These are phyloP conservation scores for Eimeria sp. DNA, from an alignment of 169 alveolate species.

Conservation along the genomic window DNA sequence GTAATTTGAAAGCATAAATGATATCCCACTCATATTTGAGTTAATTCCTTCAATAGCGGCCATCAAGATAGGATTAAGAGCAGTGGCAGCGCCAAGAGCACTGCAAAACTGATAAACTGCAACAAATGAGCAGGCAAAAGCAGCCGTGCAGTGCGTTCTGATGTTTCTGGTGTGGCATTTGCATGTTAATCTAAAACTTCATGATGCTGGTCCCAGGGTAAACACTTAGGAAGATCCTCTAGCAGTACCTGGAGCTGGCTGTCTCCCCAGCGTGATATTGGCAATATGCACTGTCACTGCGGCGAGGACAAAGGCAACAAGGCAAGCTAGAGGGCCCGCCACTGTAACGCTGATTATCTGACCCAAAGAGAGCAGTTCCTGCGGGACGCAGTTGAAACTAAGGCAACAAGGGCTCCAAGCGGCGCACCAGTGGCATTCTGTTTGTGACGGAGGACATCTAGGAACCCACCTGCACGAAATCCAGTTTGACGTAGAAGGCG, in stretches of 20 bases:
- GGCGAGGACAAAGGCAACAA: constrained; percentile 50
- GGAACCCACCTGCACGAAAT: constrained; percentile 51
- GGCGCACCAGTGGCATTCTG: background rate
- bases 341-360: constrained; percentile 25
- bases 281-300: constrained; percentile 37
- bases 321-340: constrained; percentile 59
- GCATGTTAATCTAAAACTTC: background rate
- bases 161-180: background rate
- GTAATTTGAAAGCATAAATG: constrained; percentile 53
- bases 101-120: constrained; percentile 76
- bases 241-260: constrained; percentile 43
- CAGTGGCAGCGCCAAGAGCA: constrained; percentile 72
- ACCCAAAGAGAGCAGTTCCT: constrained; percentile 30
- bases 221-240: background rate
- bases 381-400: background rate
- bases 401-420: background rate
- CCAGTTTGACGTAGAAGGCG: constrained; percentile 60
- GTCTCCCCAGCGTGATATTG: constrained; percentile 44
- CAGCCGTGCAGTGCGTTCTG: background rate
- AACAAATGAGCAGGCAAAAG: background rate
- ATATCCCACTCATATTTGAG: constrained; percentile 16
- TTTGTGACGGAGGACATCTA: background rate
- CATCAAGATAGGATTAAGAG: constrained; percentile 45
- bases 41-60: constrained; percentile 46
- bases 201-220: background rate